These are phyloP conservation scores for Marchantia paleacea DNA, from an alignment of 225 moss, liverwort and hornwort genomes.

Conservation along the genomic window DNA sequence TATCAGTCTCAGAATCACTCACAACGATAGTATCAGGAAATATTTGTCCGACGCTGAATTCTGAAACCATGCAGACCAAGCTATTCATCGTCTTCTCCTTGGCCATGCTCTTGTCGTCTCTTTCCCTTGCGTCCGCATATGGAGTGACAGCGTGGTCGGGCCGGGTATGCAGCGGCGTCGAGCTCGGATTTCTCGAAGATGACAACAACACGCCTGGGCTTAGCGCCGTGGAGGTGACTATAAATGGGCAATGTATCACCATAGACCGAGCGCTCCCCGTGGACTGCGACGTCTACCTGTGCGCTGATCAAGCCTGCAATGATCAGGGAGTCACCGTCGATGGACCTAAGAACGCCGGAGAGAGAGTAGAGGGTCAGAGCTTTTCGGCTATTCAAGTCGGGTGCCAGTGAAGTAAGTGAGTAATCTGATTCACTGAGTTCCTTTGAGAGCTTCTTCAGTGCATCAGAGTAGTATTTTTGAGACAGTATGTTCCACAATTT, in stretches of 20 bases:
- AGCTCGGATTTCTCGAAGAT: neutral
- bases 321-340: constrained; percentile 3
- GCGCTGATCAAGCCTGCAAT: neutral
- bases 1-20: too few species aligned
- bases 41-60: too few species aligned
- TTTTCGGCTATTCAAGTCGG: constrained; percentile 1
- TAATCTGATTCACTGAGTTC: too few species aligned
- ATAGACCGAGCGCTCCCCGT: neutral
- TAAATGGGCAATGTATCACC: constrained; percentile 2
- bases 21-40: too few species aligned
- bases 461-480: too few species aligned
- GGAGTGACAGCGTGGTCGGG: neutral
- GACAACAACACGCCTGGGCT: constrained; percentile 7
- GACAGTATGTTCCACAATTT: too few species aligned
- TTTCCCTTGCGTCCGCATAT: neutral
- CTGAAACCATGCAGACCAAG: neutral
- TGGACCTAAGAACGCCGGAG: neutral
- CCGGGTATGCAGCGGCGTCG: neutral
- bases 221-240: neutral
- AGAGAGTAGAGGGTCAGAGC: constrained; percentile 3
- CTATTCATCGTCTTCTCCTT: constrained; percentile 7
- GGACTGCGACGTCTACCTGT: constrained; percentile 14
- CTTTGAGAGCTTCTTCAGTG: too few species aligned
- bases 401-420: constrained; percentile 1
- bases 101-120: neutral